Evolutionary conservation across 106 monocot species (phyloP).

Genomic region (Acorus gramineus): DNA sequence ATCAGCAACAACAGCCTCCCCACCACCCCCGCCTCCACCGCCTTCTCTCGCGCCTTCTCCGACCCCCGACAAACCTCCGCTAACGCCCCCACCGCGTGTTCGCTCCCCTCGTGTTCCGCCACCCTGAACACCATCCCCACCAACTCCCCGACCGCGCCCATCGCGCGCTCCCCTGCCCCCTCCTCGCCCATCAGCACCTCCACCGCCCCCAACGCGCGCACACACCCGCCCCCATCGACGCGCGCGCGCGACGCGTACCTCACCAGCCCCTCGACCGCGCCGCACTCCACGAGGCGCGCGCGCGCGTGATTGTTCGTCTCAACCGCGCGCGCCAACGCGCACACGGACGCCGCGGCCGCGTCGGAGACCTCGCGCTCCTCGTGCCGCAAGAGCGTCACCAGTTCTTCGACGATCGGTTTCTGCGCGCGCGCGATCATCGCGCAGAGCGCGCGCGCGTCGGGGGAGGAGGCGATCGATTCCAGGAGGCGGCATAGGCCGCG

Average conservation of each 20-base stretch:
- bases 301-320: no score
- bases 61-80: constrained; percentile 31
- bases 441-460: constrained; percentile 19
- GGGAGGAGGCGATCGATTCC: constrained; percentile 22
- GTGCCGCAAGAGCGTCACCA: constrained; percentile 30
- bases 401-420: constrained; percentile 11
- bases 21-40: constrained; percentile 41
- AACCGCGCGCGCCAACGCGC: no score
- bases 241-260: constrained; percentile 34
- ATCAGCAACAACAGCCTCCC: constrained; percentile 52
- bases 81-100: constrained; percentile 62
- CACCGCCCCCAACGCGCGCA: constrained; percentile 43
- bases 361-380: not conserved
- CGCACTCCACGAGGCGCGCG: constrained; percentile 3
- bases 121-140: constrained; percentile 60
- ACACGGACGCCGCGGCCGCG: not conserved
- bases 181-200: constrained; percentile 38
- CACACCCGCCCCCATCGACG: constrained; percentile 1
- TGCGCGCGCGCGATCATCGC: constrained; percentile 21
- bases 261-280: constrained; percentile 31
- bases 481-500: constrained; percentile 37
- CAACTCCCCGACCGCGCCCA: constrained; percentile 21
- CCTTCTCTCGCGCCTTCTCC: constrained; percentile 19
- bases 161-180: constrained; percentile 18
- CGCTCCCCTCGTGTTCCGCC: constrained; percentile 48